A percentile compares a stretch with the other conserved stretches of the same genome.
Conservation (phyloP, 306 rosid species). For the Quercus parvula region DNA sequence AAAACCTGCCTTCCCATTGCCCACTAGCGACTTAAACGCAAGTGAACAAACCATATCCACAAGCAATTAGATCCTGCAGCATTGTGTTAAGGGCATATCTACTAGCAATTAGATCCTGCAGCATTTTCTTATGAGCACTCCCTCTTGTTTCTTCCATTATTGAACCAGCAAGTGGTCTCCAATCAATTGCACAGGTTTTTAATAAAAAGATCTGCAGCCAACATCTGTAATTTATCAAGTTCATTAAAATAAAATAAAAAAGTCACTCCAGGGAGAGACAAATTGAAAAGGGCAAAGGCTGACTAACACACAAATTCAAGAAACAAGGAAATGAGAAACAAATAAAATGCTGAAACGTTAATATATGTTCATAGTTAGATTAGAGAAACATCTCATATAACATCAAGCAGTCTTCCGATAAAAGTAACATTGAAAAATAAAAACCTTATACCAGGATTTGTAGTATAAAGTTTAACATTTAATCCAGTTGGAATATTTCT, state of each 20-base stretch:
- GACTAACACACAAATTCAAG: not conserved
- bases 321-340: not conserved
- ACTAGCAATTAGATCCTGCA: not conserved
- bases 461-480: not conserved
- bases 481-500: not conserved
- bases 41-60: not conserved
- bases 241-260: not conserved
- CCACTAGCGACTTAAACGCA: not conserved
- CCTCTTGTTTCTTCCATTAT: not conserved
- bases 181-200: not conserved
- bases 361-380: not conserved
- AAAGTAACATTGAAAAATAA: not conserved
- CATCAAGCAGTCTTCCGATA: not conserved
- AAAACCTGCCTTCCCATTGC: not conserved
- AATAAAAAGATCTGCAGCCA: not conserved
- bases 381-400: not conserved
- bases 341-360: not conserved
- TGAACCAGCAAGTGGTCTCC: not conserved
- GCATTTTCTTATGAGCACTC: not conserved
- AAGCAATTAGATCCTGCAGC: not conserved
- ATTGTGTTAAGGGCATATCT: not conserved
- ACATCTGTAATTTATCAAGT: not conserved
- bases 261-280: not conserved
- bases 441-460: not conserved
- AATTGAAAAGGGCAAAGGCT: not conserved